Evolutionary conservation across 306 rosid species (phyloP).

Genomic region (Styphnolobium japonicum): DNA sequence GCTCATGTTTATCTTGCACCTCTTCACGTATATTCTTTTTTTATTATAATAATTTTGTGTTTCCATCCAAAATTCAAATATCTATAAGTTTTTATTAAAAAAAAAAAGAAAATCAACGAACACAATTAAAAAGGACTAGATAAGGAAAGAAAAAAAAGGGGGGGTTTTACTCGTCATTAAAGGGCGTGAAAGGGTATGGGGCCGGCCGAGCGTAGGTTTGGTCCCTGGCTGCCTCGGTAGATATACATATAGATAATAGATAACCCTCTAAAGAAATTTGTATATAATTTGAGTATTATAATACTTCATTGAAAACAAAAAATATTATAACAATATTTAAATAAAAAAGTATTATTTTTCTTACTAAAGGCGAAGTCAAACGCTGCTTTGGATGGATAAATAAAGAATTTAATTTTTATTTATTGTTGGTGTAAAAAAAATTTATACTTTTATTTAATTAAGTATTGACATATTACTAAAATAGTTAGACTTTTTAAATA

Average conservation of each 20-base stretch:
- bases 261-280: no score
- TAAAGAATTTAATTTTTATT: no score
- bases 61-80: not conserved
- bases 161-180: conserved; percentile 15
- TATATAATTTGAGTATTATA: no score
- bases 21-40: not conserved
- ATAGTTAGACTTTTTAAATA: no score
- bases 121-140: no score
- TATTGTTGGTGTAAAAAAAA: no score
- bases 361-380: conserved; percentile 32
- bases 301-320: no score
- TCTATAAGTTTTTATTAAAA: not conserved
- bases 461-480: no score
- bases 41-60: not conserved
- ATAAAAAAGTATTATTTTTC: no score
- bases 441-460: no score
- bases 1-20: conserved; percentile 39
- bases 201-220: not conserved
- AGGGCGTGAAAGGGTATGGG: conserved; percentile 26
- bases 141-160: not conserved
- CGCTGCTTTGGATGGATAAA: not conserved
- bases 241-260: no score
- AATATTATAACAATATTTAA: no score
- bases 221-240: conserved; percentile 1
- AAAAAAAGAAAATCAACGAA: not conserved